phyloP scores from a whole-genome alignment of 2,329 filamentous ascomycete genomes.

The Hysterium pulicare region DNA sequence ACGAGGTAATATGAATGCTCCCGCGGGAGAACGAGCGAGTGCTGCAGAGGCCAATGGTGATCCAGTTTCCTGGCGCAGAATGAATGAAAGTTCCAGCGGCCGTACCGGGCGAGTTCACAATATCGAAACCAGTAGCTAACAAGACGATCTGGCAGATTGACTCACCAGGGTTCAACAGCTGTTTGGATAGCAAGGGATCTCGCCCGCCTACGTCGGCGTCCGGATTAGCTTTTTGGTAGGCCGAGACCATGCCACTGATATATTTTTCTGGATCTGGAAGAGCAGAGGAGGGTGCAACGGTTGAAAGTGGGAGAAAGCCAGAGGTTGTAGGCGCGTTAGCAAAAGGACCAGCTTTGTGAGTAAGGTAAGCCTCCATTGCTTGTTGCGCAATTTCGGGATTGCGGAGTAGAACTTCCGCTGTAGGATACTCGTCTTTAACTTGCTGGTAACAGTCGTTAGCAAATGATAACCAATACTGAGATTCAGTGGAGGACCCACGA shows the following conservation, averaged over 20 bases:
- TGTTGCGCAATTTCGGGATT: constrained; percentile 23
- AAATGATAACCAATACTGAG: no score
- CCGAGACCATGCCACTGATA: constrained; percentile 16
- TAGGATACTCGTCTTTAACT: constrained; percentile 25
- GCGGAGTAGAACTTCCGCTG: constrained; percentile 20
- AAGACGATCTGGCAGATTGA: constrained; percentile 21
- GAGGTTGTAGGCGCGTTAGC: constrained; percentile 20
- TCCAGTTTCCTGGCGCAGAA: constrained; percentile 18
- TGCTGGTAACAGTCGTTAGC: constrained; percentile 10
- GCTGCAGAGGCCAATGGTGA: constrained; percentile 15
- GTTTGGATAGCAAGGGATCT: constrained; percentile 17
- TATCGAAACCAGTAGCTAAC: constrained; percentile 15
- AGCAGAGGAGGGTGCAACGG: constrained; percentile 13
- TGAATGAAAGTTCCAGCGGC: constrained; percentile 15
- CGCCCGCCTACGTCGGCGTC: constrained; percentile 22
- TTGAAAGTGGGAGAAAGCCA: constrained; percentile 21
- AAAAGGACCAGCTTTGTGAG: constrained; percentile 27
- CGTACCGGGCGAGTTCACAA: constrained; percentile 1
- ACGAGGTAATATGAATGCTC: constrained; percentile 39
- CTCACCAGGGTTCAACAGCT: constrained; percentile 23
- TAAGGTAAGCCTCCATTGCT: constrained; percentile 24
- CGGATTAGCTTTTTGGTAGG: constrained; percentile 16
- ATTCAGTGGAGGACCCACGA: constrained; percentile 11
- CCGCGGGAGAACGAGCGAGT: constrained; percentile 41
- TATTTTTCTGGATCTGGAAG: constrained; percentile 19